Conservation (phyloP, 495 filamentous ascomycete genomes). For the Chaetomium cochliodes region DNA sequence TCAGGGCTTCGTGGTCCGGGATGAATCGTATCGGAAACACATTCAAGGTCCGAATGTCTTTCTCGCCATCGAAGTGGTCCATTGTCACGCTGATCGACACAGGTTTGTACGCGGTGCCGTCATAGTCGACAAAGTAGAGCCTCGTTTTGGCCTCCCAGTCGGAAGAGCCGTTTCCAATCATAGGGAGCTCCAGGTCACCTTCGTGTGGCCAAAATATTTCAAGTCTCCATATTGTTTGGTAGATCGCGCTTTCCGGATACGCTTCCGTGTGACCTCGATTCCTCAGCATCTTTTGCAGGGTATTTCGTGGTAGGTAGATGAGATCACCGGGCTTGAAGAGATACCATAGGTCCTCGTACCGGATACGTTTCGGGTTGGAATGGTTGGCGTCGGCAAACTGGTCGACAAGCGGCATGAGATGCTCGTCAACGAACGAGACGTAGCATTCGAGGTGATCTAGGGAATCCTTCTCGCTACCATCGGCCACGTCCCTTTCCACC, state of each 20-base stretch:
- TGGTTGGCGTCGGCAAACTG: background rate
- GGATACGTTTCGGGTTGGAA: background rate
- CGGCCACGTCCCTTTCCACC: background rate
- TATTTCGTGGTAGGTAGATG: background rate
- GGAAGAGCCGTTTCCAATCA: background rate
- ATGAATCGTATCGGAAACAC: background rate
- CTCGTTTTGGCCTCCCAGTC: background rate
- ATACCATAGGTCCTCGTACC: slow-evolving; percentile 2
- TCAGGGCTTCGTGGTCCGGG: background rate
- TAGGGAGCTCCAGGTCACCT: background rate
- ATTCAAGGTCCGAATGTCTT: background rate
- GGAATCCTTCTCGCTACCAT: background rate
- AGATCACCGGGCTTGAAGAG: slow-evolving; percentile 4
- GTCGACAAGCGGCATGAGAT: background rate
- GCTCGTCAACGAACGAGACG: slow-evolving; percentile 1
- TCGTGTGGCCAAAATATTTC: background rate
- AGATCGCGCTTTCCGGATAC: background rate
- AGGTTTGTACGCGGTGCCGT: background rate
- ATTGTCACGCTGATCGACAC: background rate
- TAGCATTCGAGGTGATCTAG: background rate
- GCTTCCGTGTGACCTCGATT: background rate
- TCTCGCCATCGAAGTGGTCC: slow-evolving; percentile 2
- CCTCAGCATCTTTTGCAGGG: background rate
- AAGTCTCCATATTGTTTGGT: background rate
- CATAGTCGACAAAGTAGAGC: background rate